Evolutionary conservation across 257 asterid genomes (phyloP).

Genomic region (Eustoma russellianum): DNA sequence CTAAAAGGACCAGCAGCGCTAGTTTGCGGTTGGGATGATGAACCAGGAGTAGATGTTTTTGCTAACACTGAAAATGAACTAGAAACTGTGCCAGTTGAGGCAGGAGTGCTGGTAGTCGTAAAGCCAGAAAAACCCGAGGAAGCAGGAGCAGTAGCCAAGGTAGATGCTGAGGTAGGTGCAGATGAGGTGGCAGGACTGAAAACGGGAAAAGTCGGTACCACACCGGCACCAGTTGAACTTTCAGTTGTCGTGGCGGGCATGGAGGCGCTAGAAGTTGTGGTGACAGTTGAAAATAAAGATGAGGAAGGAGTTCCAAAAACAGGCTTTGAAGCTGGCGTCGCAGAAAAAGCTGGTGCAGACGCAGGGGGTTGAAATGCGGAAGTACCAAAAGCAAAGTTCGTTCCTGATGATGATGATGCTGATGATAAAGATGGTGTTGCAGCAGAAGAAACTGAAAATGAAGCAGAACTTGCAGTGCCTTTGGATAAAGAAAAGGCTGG

Average conservation of each 20-base stretch:
- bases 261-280: slow-evolving; percentile 28
- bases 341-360: slow-evolving; percentile 26
- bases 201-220: slow-evolving; percentile 15
- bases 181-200: slow-evolving; percentile 26
- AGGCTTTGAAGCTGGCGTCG: slow-evolving; percentile 34
- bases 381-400: slow-evolving; percentile 43
- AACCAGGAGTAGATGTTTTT: slow-evolving; percentile 33
- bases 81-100: slow-evolving; percentile 17
- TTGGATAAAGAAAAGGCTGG: slow-evolving; percentile 18
- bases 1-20: slow-evolving; percentile 33
- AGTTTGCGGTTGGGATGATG: slow-evolving; percentile 43
- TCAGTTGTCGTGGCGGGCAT: slow-evolving; percentile 27
- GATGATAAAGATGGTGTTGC: slow-evolving; percentile 10
- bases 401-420: slow-evolving; percentile 21
- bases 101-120: slow-evolving; percentile 21
- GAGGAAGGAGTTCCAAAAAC: slow-evolving; percentile 38
- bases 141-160: slow-evolving; percentile 32
- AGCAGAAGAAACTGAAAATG: slow-evolving; percentile 12
- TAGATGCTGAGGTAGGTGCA: slow-evolving; percentile 24
- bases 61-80: slow-evolving; percentile 30
- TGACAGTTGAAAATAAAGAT: slow-evolving; percentile 43
- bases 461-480: slow-evolving; percentile 19
- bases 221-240: slow-evolving; percentile 26
- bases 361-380: slow-evolving; percentile 34
- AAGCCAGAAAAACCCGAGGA: slow-evolving; percentile 41